Conservation (phyloP, 208 protist species). For the Trypanosoma theileri region DNA sequence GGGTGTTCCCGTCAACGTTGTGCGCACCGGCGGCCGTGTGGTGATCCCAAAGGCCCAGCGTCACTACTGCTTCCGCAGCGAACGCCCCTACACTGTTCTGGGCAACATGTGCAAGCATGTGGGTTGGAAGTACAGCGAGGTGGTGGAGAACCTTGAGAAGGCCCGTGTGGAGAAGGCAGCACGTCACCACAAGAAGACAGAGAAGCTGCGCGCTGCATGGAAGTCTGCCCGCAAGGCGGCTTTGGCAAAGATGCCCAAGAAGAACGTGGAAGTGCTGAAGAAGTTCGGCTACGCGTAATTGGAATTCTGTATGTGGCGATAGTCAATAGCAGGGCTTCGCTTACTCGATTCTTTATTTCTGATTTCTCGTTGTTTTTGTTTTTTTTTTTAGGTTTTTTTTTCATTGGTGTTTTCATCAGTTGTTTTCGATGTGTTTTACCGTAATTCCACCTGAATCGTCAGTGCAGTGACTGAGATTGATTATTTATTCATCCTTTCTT, state of each 20-base stretch:
- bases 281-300: conserved; percentile 89
- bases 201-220: conserved; percentile 68
- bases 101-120: conserved; percentile 90
- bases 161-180: conserved; percentile 72
- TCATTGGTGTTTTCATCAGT: background rate
- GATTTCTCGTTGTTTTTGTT: conserved; percentile 5
- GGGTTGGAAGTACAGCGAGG: conserved; percentile 87
- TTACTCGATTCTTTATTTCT: conserved; percentile 1
- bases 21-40: conserved; percentile 58
- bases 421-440: conserved; percentile 28
- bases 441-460: conserved; percentile 22
- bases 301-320: background rate
- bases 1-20: conserved; percentile 74
- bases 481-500: too few species aligned
- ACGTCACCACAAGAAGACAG: conserved; percentile 70
- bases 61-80: conserved; percentile 67
- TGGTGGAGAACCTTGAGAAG: conserved; percentile 78
- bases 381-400: conserved; percentile 3
- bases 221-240: conserved; percentile 68
- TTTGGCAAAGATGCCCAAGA: conserved; percentile 79
- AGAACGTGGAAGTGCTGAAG: conserved; percentile 86
- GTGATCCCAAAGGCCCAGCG: conserved; percentile 80
- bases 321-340: background rate
- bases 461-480: background rate
- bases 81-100: conserved; percentile 81